Evolutionary conservation across 2,329 filamentous ascomycete species (phyloP), one percentile per base, ranked within the genome.

Genomic region (Sclerotinia borealis): DNA sequence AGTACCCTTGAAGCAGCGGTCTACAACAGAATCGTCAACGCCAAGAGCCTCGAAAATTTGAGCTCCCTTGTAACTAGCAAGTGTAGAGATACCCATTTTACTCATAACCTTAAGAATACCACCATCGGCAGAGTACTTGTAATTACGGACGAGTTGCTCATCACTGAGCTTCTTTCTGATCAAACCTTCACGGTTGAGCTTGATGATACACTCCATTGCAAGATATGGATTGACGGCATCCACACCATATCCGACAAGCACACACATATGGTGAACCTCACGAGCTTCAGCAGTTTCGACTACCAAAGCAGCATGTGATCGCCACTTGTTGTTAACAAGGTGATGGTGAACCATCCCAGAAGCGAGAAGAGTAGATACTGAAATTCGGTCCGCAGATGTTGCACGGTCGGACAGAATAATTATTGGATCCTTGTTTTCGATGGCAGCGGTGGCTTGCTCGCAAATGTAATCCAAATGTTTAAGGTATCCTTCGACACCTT

Each of bases 21-120:
- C 93, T 60, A 98, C 91, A 52, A 98, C 93, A 25, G 84, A 83
- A 76, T 96, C 93, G 73, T 97, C 93, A 39, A 97, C 87, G 78
- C 93, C 93, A 49, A 98, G 88, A 55, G 93, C 92, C 76, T 98
- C 93, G 71, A 97, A 98, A 68, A 98, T 98, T 80, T 98, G 93
- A 63, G 93, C 93, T 74, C 93, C 93, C 82, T 98, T 98, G 82
- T 98, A 98, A 70, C 90, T 93, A 73, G 93, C 92, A 51, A 98
- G 82, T 37, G 93, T 98, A 8, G 93, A 97, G 68, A 98, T 98
- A 80, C 93, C 93, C 93, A 98, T 98, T 83, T 98, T 98, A 77
- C 90, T 95, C 93, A 98, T 98, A 76, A 98, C 93, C 79, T 98
- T 98, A 68, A 98, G 82, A 68, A 98, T 96, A 79, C 93, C 93